Evolutionary conservation across 139 green algal genomes (phyloP), one percentile per base, ranked within the genome.

Genomic region (Chlamydomonas sphaeroides): DNA sequence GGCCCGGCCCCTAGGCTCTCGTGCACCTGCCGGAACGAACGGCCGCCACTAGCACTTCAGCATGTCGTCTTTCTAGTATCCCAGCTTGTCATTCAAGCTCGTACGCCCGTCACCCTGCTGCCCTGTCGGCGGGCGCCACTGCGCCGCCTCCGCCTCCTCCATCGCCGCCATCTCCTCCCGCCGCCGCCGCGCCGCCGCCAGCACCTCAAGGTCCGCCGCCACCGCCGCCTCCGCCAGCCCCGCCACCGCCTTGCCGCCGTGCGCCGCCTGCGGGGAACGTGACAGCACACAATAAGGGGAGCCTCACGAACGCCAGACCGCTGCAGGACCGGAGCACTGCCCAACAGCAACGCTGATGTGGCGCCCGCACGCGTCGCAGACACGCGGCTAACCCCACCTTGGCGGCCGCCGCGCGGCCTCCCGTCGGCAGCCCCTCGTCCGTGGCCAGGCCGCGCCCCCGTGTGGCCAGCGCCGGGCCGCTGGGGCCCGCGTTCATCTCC

Each of bases 31-130:
- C n/a, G n/a, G n/a, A n/a, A n/a, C n/a, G n/a, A n/a, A n/a, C n/a
- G n/a, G n/a, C n/a, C n/a, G n/a, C n/a, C n/a, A n/a, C n/a, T n/a
- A n/a, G n/a, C n/a, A n/a, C n/a, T n/a, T n/a, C n/a, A n/a, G n/a
- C n/a, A n/a, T n/a, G n/a, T n/a, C n/a, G n/a, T n/a, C n/a, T n/a
- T n/a, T n/a, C 86, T 72, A 95, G 71, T 95, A 95, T 8, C 90
- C 91, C 6, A 93, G 79, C 78, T 85, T 87, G 30, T 91, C 90
- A 65, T 95, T 94, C 23, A 95, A 65, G 0, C 35, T 56, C 10
- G 90, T 93, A 14, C 83, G 57, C 0, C 91, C 91, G 65, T 95
- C 90, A 0, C 91, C 91, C 21, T 59, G 88, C 69, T 95, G 91
- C 36, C 86, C 88, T 35, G 78, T 10, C 1, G 88, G 90, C 26